Percentiles rank a stretch among this genome's conserved stretches.
Evolutionary conservation across 2,329 filamentous ascomycete species (phyloP).

Genomic region (Neopestalotiopsis rosae): DNA sequence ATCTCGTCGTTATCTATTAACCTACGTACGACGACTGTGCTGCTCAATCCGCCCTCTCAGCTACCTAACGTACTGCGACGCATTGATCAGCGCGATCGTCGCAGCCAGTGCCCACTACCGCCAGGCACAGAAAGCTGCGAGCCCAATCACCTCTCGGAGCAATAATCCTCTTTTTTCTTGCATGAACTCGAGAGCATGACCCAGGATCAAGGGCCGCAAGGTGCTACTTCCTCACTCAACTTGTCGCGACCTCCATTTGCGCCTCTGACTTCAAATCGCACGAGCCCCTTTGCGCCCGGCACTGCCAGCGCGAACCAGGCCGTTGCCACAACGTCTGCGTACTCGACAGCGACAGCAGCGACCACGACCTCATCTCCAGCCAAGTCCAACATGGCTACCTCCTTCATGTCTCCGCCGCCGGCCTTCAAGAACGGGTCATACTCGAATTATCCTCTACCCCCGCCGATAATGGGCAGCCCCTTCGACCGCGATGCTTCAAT

Average conservation of each 20-base stretch:
- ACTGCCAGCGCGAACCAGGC: slow-evolving; percentile 18
- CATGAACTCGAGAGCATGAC: slow-evolving; percentile 35
- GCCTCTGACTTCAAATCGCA: slow-evolving; percentile 31
- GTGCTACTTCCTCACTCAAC: slow-evolving; percentile 27
- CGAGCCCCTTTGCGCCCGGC: slow-evolving; percentile 28
- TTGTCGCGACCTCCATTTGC: slow-evolving; percentile 29
- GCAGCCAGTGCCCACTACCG: slow-evolving; percentile 15
- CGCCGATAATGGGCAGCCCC: slow-evolving; percentile 37
- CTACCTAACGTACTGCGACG: slow-evolving; percentile 23
- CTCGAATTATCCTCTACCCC: slow-evolving; percentile 39
- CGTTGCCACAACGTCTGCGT: neutral
- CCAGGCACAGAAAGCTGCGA: slow-evolving; percentile 10
- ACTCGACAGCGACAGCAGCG: slow-evolving; percentile 11
- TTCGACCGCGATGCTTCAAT: slow-evolving; percentile 48
- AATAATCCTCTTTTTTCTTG: slow-evolving; percentile 20
- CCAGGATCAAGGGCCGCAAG: slow-evolving; percentile 27
- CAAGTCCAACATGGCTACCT: slow-evolving; percentile 37
- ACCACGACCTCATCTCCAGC: slow-evolving; percentile 19
- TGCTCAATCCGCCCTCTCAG: slow-evolving; percentile 20
- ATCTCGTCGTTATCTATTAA: neutral
- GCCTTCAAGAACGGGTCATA: slow-evolving; percentile 41
- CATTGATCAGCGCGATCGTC: slow-evolving; percentile 38
- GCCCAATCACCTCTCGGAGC: neutral
- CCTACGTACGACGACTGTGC: slow-evolving; percentile 12
- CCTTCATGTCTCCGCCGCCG: slow-evolving; percentile 47